Evolutionary conservation across 2,329 filamentous ascomycete species (phyloP).

Genomic region (Monosporascus sp.): DNA sequence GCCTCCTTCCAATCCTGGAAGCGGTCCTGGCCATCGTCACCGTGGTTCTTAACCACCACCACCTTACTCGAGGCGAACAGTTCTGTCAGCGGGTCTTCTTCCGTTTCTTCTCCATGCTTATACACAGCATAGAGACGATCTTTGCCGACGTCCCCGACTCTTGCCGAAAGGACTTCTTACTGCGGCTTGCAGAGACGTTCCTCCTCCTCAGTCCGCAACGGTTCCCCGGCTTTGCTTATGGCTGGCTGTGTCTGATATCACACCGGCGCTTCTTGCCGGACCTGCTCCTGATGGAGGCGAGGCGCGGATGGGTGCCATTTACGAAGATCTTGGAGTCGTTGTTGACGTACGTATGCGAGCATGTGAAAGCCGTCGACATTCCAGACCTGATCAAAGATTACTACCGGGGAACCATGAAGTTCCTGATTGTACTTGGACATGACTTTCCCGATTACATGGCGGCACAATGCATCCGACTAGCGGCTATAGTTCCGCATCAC

Average conservation of each 20-base stretch:
- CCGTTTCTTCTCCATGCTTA: slow-evolving; percentile 75
- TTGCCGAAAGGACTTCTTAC: slow-evolving; percentile 64
- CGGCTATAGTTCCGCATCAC: slow-evolving; percentile 73
- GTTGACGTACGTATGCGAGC: slow-evolving; percentile 69
- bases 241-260: slow-evolving; percentile 76
- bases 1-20: slow-evolving; percentile 68
- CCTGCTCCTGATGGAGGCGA: slow-evolving; percentile 63
- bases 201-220: slow-evolving; percentile 68
- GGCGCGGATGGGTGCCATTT: slow-evolving; percentile 70
- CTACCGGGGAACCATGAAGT: slow-evolving; percentile 77
- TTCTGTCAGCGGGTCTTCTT: slow-evolving; percentile 91
- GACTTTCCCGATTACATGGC: slow-evolving; percentile 92
- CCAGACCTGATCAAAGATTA: slow-evolving; percentile 70
- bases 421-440: slow-evolving; percentile 81
- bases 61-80: slow-evolving; percentile 70
- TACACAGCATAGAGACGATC: slow-evolving; percentile 65
- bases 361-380: slow-evolving; percentile 69
- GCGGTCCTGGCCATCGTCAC: slow-evolving; percentile 72
- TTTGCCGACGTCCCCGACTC: slow-evolving; percentile 53
- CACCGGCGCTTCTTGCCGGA: slow-evolving; percentile 81
- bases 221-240: slow-evolving; percentile 78
- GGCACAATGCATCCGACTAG: slow-evolving; percentile 78
- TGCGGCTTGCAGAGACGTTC: slow-evolving; percentile 67
- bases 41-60: slow-evolving; percentile 79
- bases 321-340: slow-evolving; percentile 68